phyloP scores from a whole-genome alignment of 805 yeast genomes.

The Candida tibetensis region DNA sequence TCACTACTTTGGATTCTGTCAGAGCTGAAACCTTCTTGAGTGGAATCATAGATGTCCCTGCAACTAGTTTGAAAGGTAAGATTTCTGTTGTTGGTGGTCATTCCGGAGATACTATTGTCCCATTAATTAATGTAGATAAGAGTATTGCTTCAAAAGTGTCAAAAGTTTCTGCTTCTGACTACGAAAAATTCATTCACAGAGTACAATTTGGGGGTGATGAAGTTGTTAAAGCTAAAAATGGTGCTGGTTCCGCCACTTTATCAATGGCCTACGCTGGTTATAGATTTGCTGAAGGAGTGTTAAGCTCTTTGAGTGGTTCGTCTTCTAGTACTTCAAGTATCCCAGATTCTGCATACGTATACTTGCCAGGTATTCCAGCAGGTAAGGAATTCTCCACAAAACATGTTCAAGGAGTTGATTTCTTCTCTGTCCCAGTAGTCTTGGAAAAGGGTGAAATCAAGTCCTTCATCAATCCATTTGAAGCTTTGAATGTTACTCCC shows the following conservation, averaged over 20 bases:
- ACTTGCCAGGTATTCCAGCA: slow-evolving; percentile 51
- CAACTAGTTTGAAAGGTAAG: slow-evolving; percentile 35
- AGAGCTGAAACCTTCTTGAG: slow-evolving; percentile 47
- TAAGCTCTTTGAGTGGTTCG: slow-evolving; percentile 59
- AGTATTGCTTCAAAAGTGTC: slow-evolving; percentile 17
- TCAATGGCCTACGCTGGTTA: slow-evolving; percentile 94
- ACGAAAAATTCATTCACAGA: slow-evolving; percentile 33
- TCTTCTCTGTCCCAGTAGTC: slow-evolving; percentile 48
- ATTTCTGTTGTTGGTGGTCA: slow-evolving; percentile 47
- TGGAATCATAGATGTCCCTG: slow-evolving; percentile 30
- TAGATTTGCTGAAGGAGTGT: slow-evolving; percentile 64
- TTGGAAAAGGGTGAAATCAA: slow-evolving; percentile 37
- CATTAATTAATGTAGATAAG: slow-evolving; percentile 26
- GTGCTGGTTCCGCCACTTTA: slow-evolving; percentile 91
- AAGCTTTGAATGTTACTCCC: slow-evolving; percentile 24
- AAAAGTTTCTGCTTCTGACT: slow-evolving; percentile 14
- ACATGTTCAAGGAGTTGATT: slow-evolving; percentile 38
- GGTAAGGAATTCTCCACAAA: slow-evolving; percentile 43
- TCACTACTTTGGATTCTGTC: slow-evolving; percentile 45
- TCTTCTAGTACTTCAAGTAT: slow-evolving; percentile 37
- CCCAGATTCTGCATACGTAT: slow-evolving; percentile 50
- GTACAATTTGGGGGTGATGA: slow-evolving; percentile 84
- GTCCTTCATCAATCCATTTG: slow-evolving; percentile 36
- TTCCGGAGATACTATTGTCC: slow-evolving; percentile 47
- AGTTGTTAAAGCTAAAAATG: slow-evolving; percentile 92